Evolutionary conservation across 2,329 filamentous ascomycete genomes (phyloP), one percentile per base, ranked within the genome.

Genomic region (Thielaviopsis musarum): DNA sequence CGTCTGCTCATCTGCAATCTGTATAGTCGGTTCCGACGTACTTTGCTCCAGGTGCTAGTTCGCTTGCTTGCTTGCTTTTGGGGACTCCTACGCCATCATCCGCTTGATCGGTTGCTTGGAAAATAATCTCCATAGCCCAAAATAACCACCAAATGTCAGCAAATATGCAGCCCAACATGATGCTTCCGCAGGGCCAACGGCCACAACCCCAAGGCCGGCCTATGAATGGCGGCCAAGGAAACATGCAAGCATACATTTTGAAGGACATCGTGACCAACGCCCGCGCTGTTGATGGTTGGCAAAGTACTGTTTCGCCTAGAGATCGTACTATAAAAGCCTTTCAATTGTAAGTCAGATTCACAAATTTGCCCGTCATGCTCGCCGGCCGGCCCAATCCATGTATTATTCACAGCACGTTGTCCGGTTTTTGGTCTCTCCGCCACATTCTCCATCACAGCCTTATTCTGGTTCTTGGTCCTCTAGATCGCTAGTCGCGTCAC

Each of bases 131-230:
- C 10, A 34, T 34, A 34, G 30, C 30, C 30, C 30, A 34, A 10
- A 9, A 34, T 12, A 34, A 9, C 30, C 30, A 12, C 30, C 30
- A 34, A 34, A 82, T 82, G 79, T 78, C 79, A 72, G 78, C 75
- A 67, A 81, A 80, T 65, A 76, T 81, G 71, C 75, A 76, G 69
- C 51, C 57, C 6, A 78, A 79, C 66, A 80, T 81, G 77, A 74
- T 76, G 69, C 71, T 75, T 68, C 71, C 71, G 65, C 71, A 67
- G 63, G 69, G 69, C 62, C 72, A 72, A 60, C 68, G 68, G 53
- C 66, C 68, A 49, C 68, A 73, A 63, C 73, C 30, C 9, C 30
- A 34, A 34, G 30, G 74, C 62, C 67, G 71, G 65, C 69, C 70
- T 62, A 67, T 68, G 54, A 65, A 66, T 52, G 65, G 64, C 57